A percentile compares a stretch with the other conserved stretches of the same genome.
These are phyloP conservation scores for Neckera pumila DNA, from an alignment of 225 moss, liverwort and hornwort species.

Conservation along the genomic window DNA sequence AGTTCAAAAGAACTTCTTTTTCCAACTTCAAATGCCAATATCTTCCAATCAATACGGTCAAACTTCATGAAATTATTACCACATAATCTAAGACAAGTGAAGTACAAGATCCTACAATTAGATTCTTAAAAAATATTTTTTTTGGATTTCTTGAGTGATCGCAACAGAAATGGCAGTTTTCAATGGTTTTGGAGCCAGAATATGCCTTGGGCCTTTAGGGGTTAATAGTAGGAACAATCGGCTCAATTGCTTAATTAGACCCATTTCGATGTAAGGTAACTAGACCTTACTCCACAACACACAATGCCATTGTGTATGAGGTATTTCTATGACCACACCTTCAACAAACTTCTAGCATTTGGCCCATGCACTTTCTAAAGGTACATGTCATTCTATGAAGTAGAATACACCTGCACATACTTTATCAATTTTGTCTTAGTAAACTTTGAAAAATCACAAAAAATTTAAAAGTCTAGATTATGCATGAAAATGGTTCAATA, in stretches of 20 bases:
- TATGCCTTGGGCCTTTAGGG: too few species aligned
- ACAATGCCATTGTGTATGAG: rapidly evolving
- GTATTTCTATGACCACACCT: not conserved
- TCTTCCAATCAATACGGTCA: too few species aligned
- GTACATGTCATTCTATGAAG: not conserved
- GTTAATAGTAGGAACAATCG: not conserved
- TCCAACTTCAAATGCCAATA: too few species aligned
- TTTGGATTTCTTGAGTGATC: too few species aligned
- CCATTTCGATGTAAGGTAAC: not conserved
- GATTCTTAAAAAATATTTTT: too few species aligned
- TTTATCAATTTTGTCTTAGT: not conserved
- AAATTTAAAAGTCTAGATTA: not conserved
- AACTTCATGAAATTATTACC: too few species aligned
- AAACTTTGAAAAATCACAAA: not conserved
- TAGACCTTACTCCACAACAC: not conserved
- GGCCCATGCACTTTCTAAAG: not conserved
- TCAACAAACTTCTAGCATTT: not conserved
- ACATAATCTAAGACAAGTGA: too few species aligned
- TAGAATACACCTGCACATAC: too few species aligned
- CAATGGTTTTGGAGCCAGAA: too few species aligned
- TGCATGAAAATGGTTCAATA: not conserved
- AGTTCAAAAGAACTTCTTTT: too few species aligned
- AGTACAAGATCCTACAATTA: too few species aligned
- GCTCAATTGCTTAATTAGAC: not conserved
- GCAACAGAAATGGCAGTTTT: too few species aligned